Conservation (phyloP, 1,139 yeast genomes). For the Taphrina communis region DNA sequence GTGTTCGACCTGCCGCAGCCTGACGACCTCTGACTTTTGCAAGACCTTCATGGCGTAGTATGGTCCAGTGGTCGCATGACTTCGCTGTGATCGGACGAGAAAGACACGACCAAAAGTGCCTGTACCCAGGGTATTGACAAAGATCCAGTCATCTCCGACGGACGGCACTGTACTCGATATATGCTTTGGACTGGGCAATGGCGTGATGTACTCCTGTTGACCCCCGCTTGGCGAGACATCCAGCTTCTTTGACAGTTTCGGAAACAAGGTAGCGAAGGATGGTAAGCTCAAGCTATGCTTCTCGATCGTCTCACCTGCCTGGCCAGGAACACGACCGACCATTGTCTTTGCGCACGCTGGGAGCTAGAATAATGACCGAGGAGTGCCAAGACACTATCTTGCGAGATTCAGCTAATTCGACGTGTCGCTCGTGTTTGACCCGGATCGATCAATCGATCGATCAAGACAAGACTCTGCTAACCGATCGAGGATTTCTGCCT, state of each 20-base stretch:
- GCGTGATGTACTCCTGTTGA: neutral
- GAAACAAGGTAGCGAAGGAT: slow-evolving; percentile 27
- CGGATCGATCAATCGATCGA: no score
- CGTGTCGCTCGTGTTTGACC: no score
- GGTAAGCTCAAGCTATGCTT: slow-evolving; percentile 21
- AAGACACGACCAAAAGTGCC: slow-evolving; percentile 41
- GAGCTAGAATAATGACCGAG: no score
- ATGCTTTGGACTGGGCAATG: slow-evolving; percentile 4
- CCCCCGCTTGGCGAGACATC: neutral
- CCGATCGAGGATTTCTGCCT: no score
- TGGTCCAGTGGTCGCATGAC: neutral
- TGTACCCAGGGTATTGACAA: slow-evolving; percentile 39
- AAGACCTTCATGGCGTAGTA: slow-evolving; percentile 79
- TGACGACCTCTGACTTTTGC: slow-evolving; percentile 89
- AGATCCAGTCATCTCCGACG: slow-evolving; percentile 39
- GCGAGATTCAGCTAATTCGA: no score
- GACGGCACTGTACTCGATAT: neutral
- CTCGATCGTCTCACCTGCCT: slow-evolving; percentile 4
- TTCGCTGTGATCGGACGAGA: slow-evolving; percentile 27
- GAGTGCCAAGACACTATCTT: no score
- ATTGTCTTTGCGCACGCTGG: neutral
- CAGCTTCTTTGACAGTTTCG: slow-evolving; percentile 6
- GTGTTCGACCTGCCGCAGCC: slow-evolving; percentile 92
- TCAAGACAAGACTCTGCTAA: no score
- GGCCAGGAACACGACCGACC: neutral